phyloP scores from a whole-genome alignment of 2,329 filamentous ascomycete genomes.

The Escovopsis weberi region DNA sequence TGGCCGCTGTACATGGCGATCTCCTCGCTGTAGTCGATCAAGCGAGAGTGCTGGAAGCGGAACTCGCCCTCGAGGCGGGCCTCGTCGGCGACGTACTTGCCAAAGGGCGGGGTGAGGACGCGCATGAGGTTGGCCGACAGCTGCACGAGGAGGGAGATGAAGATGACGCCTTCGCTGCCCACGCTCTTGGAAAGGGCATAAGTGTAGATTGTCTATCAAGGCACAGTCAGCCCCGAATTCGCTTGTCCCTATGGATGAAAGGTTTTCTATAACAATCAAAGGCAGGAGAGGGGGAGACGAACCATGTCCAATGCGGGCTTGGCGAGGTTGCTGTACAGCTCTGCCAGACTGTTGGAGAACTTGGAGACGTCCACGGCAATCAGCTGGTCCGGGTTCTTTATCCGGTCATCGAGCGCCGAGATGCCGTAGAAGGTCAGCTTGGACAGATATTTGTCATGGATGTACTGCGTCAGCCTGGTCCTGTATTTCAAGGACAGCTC shows the following conservation, averaged over 20 bases:
- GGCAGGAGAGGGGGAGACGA: too few species aligned
- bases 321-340: constrained; percentile 90
- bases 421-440: constrained; percentile 97
- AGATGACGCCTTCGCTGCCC: constrained; percentile 88
- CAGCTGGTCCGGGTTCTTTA: constrained; percentile 96
- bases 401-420: constrained; percentile 85
- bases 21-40: constrained; percentile 95
- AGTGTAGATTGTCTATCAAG: constrained; percentile 66
- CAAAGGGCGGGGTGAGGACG: constrained; percentile 86
- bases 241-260: not conserved
- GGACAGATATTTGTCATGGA: constrained; percentile 92
- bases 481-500: constrained; percentile 87
- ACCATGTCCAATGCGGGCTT: constrained; percentile 92
- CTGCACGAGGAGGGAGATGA: constrained; percentile 90
- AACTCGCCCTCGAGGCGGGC: constrained; percentile 91
- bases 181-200: constrained; percentile 87
- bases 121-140: constrained; percentile 88
- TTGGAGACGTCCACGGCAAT: constrained; percentile 94
- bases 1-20: constrained; percentile 85
- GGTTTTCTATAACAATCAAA: too few species aligned
- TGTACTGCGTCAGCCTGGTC: constrained; percentile 80
- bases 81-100: constrained; percentile 94
- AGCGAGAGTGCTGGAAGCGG: constrained; percentile 79
- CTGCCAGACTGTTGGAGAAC: constrained; percentile 88
- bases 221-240: constrained; percentile 5